phyloP scores from a whole-genome alignment of 371 early-diverging fungal genomes.

The Rhizopus stolonifer region DNA sequence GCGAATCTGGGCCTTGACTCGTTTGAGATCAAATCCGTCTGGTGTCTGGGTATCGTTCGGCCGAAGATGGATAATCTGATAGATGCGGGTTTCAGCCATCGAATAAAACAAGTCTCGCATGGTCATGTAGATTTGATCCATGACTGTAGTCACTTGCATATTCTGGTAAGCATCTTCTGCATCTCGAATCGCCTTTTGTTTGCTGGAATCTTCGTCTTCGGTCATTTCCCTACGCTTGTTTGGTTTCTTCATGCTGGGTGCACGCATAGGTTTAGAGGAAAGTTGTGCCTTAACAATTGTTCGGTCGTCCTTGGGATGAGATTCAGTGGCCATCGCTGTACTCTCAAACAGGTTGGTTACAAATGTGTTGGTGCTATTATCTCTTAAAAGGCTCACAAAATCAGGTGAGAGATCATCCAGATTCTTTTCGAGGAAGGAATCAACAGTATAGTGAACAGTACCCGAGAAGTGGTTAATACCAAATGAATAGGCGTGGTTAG shows the following conservation, averaged over 20 bases:
- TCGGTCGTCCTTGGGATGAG: slow-evolving; percentile 75
- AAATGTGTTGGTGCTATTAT: slow-evolving; percentile 72
- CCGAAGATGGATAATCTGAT: slow-evolving; percentile 79
- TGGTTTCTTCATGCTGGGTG: slow-evolving; percentile 66
- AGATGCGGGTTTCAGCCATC: slow-evolving; percentile 72
- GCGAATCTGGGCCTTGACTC: slow-evolving; percentile 60
- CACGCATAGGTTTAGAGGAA: slow-evolving; percentile 68
- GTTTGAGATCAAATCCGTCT: slow-evolving; percentile 42
- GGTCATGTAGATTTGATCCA: slow-evolving; percentile 61
- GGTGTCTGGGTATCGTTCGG: slow-evolving; percentile 66
- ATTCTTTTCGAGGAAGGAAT: slow-evolving; percentile 72
- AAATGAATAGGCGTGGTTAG: slow-evolving; percentile 51
- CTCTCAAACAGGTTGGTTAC: slow-evolving; percentile 81
- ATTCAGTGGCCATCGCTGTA: slow-evolving; percentile 76
- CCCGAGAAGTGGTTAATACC: slow-evolving; percentile 78
- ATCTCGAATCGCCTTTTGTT: slow-evolving; percentile 26
- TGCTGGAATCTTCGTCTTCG: slow-evolving; percentile 25
- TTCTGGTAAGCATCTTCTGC: slow-evolving; percentile 46
- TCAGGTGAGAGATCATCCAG: slow-evolving; percentile 76
- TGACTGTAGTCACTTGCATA: slow-evolving; percentile 55
- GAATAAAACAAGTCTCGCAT: slow-evolving; percentile 67
- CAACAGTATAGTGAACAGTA: slow-evolving; percentile 68
- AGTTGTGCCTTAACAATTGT: slow-evolving; percentile 47
- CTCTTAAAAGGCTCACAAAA: slow-evolving; percentile 80
- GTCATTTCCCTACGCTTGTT: slow-evolving; percentile 25